phyloP scores from a whole-genome alignment of 495 filamentous ascomycete genomes.

The Aspergillus sparsus region DNA sequence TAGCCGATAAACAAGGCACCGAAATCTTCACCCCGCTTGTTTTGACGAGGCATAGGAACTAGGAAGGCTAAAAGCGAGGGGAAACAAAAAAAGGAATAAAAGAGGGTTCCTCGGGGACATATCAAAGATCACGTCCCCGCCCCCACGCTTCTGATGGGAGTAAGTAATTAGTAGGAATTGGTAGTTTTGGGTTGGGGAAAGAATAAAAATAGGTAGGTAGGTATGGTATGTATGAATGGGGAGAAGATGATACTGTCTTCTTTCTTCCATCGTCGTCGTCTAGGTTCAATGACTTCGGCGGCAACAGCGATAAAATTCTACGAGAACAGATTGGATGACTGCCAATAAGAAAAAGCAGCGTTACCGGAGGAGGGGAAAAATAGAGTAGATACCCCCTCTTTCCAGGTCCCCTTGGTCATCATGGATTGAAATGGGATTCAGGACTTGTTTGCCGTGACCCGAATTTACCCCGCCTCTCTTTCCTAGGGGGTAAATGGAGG shows the following conservation, averaged over 20 bases:
- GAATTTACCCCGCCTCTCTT: constrained; percentile 17
- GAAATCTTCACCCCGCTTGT: not conserved
- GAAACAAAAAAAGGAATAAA: not conserved
- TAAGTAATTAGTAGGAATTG: not conserved
- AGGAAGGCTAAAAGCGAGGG: not conserved
- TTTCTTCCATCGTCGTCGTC: too few species aligned
- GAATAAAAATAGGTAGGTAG: too few species aligned
- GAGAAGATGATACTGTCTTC: not conserved
- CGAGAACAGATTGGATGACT: not conserved
- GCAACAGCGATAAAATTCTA: constrained; percentile 10
- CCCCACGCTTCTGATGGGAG: not conserved
- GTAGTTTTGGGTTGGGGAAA: not conserved
- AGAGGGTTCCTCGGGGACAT: not conserved
- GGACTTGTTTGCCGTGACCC: constrained; percentile 14
- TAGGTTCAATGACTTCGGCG: constrained; percentile 6
- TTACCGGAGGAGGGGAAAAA: constrained; percentile 4
- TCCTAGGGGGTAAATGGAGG: not conserved
- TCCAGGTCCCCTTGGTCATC: not conserved
- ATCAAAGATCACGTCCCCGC: not conserved
- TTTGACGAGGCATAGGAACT: not conserved
- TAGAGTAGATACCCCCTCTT: too few species aligned
- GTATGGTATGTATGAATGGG: too few species aligned
- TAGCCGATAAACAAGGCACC: not conserved
- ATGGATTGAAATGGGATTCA: not conserved
- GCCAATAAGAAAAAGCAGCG: constrained; percentile 11